These are phyloP conservation scores for Lactarius psammicola DNA, from an alignment of 768 basidiomycete species.

Conservation along the genomic window DNA sequence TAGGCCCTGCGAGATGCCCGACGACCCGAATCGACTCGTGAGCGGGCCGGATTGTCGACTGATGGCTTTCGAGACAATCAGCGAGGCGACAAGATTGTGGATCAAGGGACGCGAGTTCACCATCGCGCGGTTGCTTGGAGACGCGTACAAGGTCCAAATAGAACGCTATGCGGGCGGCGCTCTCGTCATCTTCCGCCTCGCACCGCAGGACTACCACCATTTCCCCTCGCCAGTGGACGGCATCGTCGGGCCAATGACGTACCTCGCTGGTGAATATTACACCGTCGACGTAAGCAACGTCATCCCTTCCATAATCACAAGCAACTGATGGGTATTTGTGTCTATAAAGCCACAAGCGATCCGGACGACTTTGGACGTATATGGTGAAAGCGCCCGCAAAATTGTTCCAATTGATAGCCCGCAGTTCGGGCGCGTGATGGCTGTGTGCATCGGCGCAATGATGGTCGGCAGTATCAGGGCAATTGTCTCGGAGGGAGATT, in stretches of 20 bases:
- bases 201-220: conserved; percentile 91
- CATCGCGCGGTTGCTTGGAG: conserved; percentile 74
- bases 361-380: conserved; percentile 84
- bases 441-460: conserved; percentile 91
- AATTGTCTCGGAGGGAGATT: conserved; percentile 81
- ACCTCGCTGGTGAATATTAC: conserved; percentile 91
- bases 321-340: not conserved
- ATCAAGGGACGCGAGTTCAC: conserved; percentile 97
- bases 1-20: conserved; percentile 67
- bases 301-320: not conserved
- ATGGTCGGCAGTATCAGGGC: conserved; percentile 91
- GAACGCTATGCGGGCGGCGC: conserved; percentile 77
- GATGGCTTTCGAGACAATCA: conserved; percentile 87
- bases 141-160: conserved; percentile 64
- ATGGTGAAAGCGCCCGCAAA: conserved; percentile 91
- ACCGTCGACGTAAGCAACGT: conserved; percentile 75
- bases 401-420: conserved; percentile 89
- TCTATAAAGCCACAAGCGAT: conserved; percentile 81
- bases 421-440: conserved; percentile 89
- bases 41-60: conserved; percentile 95
- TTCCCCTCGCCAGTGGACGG: conserved; percentile 90
- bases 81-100: conserved; percentile 87
- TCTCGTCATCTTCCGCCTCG: conserved; percentile 87
- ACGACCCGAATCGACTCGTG: conserved; percentile 76
- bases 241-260: conserved; percentile 73